Percentiles rank a stretch among this genome's conserved stretches.
Evolutionary conservation across 352 stramenopile species (phyloP).

Genomic region (Lagenidium giganteum): DNA sequence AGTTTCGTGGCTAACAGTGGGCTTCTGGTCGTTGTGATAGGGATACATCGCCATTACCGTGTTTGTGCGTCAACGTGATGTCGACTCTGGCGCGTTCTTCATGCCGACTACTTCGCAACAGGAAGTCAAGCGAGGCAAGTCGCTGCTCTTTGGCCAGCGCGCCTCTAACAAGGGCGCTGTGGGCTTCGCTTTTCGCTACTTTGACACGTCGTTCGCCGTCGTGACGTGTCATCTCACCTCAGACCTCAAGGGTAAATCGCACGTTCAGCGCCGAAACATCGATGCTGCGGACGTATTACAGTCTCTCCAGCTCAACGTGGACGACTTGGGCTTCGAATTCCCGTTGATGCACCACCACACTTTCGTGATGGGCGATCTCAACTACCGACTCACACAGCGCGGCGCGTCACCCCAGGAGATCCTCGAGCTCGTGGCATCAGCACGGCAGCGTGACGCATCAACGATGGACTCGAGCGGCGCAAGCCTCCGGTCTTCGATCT

Average conservation of each 20-base stretch:
- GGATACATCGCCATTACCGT: slow-evolving; percentile 86
- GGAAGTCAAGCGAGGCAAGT: slow-evolving; percentile 74
- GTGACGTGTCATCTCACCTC: slow-evolving; percentile 86
- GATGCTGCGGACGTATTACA: slow-evolving; percentile 71
- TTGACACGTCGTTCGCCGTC: slow-evolving; percentile 84
- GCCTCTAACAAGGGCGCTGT: slow-evolving; percentile 90
- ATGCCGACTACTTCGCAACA: slow-evolving; percentile 70
- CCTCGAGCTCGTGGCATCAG: slow-evolving; percentile 51
- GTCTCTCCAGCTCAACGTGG: slow-evolving; percentile 70
- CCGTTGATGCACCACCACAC: slow-evolving; percentile 83
- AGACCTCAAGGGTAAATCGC: slow-evolving; percentile 79
- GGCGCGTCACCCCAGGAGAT: slow-evolving; percentile 47
- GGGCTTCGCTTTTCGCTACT: slow-evolving; percentile 83
- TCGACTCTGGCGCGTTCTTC: slow-evolving; percentile 72
- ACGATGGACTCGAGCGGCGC: too few relatives aligned
- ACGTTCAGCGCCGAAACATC: slow-evolving; percentile 68
- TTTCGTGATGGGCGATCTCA: slow-evolving; percentile 88
- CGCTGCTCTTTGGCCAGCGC: slow-evolving; percentile 57
- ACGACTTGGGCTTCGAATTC: slow-evolving; percentile 84
- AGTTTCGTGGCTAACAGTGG: background rate
- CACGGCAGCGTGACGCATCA: slow-evolving; percentile 36
- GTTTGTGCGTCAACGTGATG: slow-evolving; percentile 76
- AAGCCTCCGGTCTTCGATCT: too few relatives aligned
- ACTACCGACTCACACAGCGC: slow-evolving; percentile 78
- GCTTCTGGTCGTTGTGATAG: slow-evolving; percentile 11